Percentiles rank a stretch among this genome's conserved stretches.
phyloP scores from a whole-genome alignment of 805 yeast species.

The Diddensiella caesifluorescens region DNA sequence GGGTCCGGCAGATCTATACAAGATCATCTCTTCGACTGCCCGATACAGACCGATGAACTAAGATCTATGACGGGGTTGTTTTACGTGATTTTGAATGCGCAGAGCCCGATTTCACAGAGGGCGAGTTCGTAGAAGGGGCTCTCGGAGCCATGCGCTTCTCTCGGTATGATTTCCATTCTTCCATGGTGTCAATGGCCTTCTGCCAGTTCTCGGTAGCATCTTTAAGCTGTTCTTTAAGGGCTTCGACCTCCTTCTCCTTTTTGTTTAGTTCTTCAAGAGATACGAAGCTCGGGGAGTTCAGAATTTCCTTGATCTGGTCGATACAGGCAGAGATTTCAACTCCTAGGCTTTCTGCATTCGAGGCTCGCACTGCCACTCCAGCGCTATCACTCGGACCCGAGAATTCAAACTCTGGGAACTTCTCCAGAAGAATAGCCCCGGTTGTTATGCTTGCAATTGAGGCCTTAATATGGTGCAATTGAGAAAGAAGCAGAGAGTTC shows the following conservation, averaged over 20 bases:
- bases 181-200: constrained; percentile 24
- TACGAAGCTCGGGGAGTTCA: constrained; percentile 20
- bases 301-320: constrained; percentile 11
- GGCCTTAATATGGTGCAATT: constrained; percentile 14
- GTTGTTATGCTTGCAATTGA: constrained; percentile 8
- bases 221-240: constrained; percentile 17
- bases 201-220: constrained; percentile 25
- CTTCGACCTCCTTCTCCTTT: constrained; percentile 18
- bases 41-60: too few relatives aligned
- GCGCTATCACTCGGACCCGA: constrained; percentile 7
- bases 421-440: constrained; percentile 1
- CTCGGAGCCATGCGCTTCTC: constrained; percentile 5
- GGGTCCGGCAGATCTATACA: too few relatives aligned
- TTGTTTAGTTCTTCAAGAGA: constrained; percentile 16
- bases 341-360: constrained; percentile 13
- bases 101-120: neutral
- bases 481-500: constrained; percentile 17
- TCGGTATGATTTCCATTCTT: constrained; percentile 25
- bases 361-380: constrained; percentile 11
- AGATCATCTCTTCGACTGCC: too few relatives aligned
- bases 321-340: constrained; percentile 13
- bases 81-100: neutral
- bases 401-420: constrained; percentile 11
- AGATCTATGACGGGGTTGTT: too few relatives aligned
- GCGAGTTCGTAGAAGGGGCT: neutral